phyloP scores from a whole-genome alignment of 805 yeast species.

The Saccharomycopsis olivae region DNA sequence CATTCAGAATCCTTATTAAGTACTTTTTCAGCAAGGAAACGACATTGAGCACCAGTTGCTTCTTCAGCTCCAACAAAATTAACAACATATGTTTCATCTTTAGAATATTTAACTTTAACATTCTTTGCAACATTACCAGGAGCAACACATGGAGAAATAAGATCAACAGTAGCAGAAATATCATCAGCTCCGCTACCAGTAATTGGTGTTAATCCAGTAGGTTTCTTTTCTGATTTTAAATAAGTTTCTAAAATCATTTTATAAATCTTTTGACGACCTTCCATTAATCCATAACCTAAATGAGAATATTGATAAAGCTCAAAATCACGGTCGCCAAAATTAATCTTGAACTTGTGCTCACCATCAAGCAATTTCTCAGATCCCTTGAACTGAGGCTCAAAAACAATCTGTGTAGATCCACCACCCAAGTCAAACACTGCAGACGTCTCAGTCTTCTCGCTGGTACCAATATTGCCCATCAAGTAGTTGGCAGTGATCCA shows the following conservation, averaged over 20 bases:
- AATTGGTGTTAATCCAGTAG: constrained; percentile 21
- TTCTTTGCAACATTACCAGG: constrained; percentile 55
- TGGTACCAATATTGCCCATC: constrained; percentile 82
- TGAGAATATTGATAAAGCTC: constrained; percentile 88
- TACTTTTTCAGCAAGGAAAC: constrained; percentile 69
- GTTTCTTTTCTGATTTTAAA: constrained; percentile 25
- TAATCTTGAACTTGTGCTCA: constrained; percentile 73
- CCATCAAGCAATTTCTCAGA: constrained; percentile 66
- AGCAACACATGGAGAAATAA: constrained; percentile 81
- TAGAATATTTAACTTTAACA: constrained; percentile 47
- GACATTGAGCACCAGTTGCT: constrained; percentile 76
- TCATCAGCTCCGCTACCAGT: constrained; percentile 27
- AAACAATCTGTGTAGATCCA: constrained; percentile 96
- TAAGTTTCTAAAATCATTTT: constrained; percentile 46
- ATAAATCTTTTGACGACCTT: constrained; percentile 82
- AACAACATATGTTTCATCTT: constrained; percentile 38
- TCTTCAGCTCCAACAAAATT: constrained; percentile 54
- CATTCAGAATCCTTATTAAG: constrained; percentile 80
- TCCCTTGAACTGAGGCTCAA: constrained; percentile 74
- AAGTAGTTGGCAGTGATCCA: constrained; percentile 96
- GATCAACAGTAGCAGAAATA: constrained; percentile 30
- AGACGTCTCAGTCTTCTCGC: constrained; percentile 70
- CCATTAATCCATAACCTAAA: constrained; percentile 90
- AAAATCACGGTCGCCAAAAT: constrained; percentile 75
- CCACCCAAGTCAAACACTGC: constrained; percentile 98